Percentiles rank a stretch among this genome's conserved stretches.
These are phyloP conservation scores for Trichoderma pleuroti DNA, from an alignment of 2,329 filamentous ascomycete genomes.

Conservation along the genomic window DNA sequence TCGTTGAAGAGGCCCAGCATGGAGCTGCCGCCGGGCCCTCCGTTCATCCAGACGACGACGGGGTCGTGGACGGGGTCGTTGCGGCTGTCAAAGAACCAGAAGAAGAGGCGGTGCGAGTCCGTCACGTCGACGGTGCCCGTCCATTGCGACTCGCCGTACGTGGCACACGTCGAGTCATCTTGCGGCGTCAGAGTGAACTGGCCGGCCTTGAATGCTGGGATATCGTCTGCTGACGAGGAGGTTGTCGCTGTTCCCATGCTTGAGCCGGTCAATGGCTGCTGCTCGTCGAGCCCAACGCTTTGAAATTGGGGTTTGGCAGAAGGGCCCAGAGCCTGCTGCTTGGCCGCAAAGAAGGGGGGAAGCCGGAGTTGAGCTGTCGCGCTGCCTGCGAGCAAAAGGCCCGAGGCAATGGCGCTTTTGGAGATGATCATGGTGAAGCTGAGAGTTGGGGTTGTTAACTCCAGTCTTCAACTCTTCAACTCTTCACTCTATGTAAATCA, in stretches of 20 bases:
- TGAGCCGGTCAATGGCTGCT: not conserved
- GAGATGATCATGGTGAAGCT: not conserved
- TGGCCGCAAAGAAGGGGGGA: not conserved
- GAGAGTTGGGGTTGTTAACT: not conserved
- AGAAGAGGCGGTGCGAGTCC: conserved; percentile 23
- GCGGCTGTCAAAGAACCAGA: conserved; percentile 29
- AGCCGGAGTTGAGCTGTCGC: not conserved
- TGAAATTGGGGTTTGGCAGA: not conserved
- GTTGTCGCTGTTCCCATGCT: not conserved
- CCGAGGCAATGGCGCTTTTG: not conserved
- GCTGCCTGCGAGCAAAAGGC: not conserved
- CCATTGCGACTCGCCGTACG: conserved; percentile 23
- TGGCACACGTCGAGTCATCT: conserved; percentile 18
- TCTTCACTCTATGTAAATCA: not conserved
- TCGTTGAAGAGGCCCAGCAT: conserved; percentile 21
- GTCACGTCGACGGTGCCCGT: conserved; percentile 25
- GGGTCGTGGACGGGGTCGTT: conserved; percentile 26
- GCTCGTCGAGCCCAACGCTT: not conserved
- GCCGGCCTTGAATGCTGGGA: conserved; percentile 18
- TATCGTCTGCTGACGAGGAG: not conserved
- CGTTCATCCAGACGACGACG: conserved; percentile 49
- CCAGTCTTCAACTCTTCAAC: not conserved
- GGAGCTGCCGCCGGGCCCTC: conserved; percentile 22
- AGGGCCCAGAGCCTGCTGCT: not conserved
- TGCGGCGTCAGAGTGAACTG: conserved; percentile 18